Conservation (phyloP, 306 rosid genomes). For the Lotus japonicus region DNA sequence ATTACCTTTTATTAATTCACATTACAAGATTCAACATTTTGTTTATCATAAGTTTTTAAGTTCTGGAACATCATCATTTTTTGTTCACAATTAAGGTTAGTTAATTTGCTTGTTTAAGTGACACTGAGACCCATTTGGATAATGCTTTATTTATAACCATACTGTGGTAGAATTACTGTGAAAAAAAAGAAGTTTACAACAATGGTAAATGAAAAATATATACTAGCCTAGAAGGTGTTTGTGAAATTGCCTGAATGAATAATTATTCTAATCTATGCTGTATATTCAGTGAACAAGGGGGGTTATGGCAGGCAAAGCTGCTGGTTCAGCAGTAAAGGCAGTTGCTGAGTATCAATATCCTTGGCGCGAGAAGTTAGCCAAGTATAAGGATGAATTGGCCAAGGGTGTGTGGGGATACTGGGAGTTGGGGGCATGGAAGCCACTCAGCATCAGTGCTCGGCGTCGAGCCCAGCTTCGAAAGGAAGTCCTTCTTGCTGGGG, state of each 20-base stretch:
- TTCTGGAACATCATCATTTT: neutral
- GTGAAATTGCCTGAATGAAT: neutral
- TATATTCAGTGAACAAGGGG: neutral
- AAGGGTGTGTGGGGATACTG: conserved; percentile 89
- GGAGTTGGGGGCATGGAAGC: conserved; percentile 92
- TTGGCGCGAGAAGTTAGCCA: conserved; percentile 65
- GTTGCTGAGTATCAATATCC: conserved; percentile 68
- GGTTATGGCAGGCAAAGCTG: conserved; percentile 67
- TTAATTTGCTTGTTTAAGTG: neutral
- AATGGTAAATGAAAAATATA: too few relatives aligned
- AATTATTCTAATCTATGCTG: neutral
- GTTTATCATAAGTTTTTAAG: neutral
- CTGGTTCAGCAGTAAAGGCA: conserved; percentile 40
- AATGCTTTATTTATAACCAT: too few relatives aligned
- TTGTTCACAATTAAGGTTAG: neutral
- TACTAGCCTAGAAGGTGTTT: neutral
- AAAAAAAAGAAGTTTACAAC: neutral
- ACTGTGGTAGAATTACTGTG: too few relatives aligned
- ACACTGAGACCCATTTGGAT: neutral
- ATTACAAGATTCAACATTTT: too few relatives aligned
- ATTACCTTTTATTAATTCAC: too few relatives aligned
- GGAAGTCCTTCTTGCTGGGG: conserved; percentile 70
- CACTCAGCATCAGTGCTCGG: conserved; percentile 66
- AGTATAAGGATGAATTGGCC: conserved; percentile 59
- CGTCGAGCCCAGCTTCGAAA: conserved; percentile 64